Evolutionary conservation across 1,139 yeast species (phyloP).

Genomic region (Yamadazyma jaroonii): DNA sequence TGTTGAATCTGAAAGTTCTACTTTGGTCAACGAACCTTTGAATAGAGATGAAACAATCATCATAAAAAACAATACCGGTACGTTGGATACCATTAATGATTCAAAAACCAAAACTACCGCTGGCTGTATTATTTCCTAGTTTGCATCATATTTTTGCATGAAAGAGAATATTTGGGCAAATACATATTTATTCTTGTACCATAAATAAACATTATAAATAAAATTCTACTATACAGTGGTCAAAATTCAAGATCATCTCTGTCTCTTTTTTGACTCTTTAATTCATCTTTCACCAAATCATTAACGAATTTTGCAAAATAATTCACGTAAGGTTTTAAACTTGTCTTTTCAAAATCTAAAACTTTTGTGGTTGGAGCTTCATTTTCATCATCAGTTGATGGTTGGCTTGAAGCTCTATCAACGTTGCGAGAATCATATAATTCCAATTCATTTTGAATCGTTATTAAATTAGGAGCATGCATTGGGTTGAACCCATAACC

Average conservation of each 20-base stretch:
- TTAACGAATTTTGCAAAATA: conserved; percentile 64
- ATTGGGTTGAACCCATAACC: conserved; percentile 69
- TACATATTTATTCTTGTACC: neutral
- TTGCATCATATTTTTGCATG: neutral
- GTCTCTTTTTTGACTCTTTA: conserved; percentile 43
- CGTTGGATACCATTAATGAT: conserved; percentile 28
- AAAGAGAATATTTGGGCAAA: neutral
- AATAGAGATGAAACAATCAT: conserved; percentile 29
- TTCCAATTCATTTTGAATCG: conserved; percentile 55
- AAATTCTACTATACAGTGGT: conserved; percentile 4
- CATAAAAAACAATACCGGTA: conserved; percentile 39
- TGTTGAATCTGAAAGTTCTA: conserved; percentile 13
- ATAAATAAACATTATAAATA: neutral
- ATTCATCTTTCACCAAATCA: conserved; percentile 54
- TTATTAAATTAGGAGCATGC: conserved; percentile 72
- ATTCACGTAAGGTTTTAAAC: conserved; percentile 73
- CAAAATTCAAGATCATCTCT: conserved; percentile 34
- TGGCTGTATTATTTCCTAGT: conserved; percentile 8
- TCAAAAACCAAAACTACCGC: conserved; percentile 9
- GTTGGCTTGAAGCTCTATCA: conserved; percentile 25
- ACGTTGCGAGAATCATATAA: conserved; percentile 37
- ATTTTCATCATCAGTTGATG: conserved; percentile 21
- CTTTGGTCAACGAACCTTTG: conserved; percentile 9
- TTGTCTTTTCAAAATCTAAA: conserved; percentile 60
- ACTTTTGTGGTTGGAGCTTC: conserved; percentile 19